A percentile compares a stretch with the other conserved stretches of the same genome.
Conservation (phyloP, 495 filamentous ascomycete genomes). For the Talaromyces borbonicus region DNA sequence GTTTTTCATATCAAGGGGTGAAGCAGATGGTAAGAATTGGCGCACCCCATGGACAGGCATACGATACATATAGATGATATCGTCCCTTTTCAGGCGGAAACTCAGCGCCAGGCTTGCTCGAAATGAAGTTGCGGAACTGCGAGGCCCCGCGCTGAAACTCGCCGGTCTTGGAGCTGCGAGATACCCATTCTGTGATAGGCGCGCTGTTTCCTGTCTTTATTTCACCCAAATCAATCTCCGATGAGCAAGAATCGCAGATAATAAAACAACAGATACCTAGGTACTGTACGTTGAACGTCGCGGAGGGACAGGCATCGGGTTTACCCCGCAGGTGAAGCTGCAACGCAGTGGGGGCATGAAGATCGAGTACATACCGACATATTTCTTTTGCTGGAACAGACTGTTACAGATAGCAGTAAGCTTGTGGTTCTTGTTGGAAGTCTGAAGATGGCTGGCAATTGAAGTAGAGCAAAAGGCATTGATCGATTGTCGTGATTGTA, state of each 20-base stretch:
- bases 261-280: too few species aligned
- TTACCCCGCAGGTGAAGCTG: too few species aligned
- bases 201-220: constrained; percentile 20
- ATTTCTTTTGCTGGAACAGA: constrained; percentile 12
- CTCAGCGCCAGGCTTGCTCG: constrained; percentile 47
- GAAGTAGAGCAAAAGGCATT: not conserved
- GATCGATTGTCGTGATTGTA: not conserved
- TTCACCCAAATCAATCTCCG: not conserved
- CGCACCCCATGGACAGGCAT: constrained; percentile 64
- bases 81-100: constrained; percentile 59
- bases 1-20: not conserved
- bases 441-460: not conserved
- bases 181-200: constrained; percentile 78
- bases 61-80: constrained; percentile 66
- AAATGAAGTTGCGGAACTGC: constrained; percentile 64
- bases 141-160: constrained; percentile 80
- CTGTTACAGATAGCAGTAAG: constrained; percentile 16
- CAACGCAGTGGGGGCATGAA: too few species aligned
- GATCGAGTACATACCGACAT: constrained; percentile 29
- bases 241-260: constrained; percentile 5
- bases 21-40: not conserved
- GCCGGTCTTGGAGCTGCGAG: constrained; percentile 60
- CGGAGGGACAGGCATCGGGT: not conserved
- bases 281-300: not conserved
- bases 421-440: not conserved